These are phyloP conservation scores for Aphanomyces euteiches DNA, from an alignment of 352 stramenopile species.

Conservation along the genomic window DNA sequence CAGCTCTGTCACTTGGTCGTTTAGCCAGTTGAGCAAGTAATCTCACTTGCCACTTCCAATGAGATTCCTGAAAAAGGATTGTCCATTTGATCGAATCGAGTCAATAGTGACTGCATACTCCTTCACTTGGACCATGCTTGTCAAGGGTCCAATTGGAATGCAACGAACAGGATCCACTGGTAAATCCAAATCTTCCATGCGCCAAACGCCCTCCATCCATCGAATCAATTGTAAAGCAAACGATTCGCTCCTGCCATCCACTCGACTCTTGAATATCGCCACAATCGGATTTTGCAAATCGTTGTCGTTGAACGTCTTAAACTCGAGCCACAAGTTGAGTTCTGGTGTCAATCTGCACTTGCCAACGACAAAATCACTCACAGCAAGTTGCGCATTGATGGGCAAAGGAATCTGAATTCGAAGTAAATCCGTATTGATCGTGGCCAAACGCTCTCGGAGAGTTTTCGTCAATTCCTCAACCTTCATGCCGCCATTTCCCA, in stretches of 20 bases:
- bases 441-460: constrained; percentile 72
- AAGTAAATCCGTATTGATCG: constrained; percentile 75
- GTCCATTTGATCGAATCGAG: constrained; percentile 72
- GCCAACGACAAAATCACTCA: constrained; percentile 79
- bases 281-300: constrained; percentile 64
- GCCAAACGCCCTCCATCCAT: constrained; percentile 92
- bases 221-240: constrained; percentile 90
- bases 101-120: constrained; percentile 88
- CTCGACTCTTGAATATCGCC: constrained; percentile 92
- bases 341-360: constrained; percentile 88
- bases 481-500: constrained; percentile 71
- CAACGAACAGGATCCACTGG: constrained; percentile 89
- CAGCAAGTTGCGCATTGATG: constrained; percentile 81
- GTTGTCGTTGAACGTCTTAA: constrained; percentile 83
- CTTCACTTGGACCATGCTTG: constrained; percentile 89
- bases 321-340: constrained; percentile 83
- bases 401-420: constrained; percentile 76
- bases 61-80: constrained; percentile 28
- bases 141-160: constrained; percentile 86
- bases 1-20: constrained; percentile 27
- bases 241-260: constrained; percentile 93
- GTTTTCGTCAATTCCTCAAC: constrained; percentile 79
- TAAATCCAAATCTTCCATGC: constrained; percentile 86
- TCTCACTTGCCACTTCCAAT: constrained; percentile 31
- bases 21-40: constrained; percentile 30